Percentiles rank a stretch among this genome's conserved stretches.
Evolutionary conservation across 306 rosid genomes (phyloP).

Genomic region (Dryas drummondii): DNA sequence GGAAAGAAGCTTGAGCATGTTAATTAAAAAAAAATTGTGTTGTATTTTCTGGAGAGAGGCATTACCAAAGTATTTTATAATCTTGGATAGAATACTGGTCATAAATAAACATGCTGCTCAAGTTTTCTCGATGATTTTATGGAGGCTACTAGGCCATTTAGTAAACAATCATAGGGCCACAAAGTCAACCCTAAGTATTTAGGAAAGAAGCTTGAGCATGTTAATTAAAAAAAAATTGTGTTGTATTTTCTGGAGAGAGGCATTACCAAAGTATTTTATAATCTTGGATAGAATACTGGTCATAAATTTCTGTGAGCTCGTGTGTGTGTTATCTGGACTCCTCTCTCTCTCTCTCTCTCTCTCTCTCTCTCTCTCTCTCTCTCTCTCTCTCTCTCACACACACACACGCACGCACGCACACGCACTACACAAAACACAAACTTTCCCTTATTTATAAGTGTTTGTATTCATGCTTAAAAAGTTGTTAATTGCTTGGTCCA

Average conservation of each 20-base stretch:
- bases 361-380: too few relatives aligned
- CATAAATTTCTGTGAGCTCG: neutral
- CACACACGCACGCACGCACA: neutral
- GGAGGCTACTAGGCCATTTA: neutral
- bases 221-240: neutral
- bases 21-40: neutral
- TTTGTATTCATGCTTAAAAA: neutral
- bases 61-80: neutral
- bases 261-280: neutral
- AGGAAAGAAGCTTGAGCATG: neutral
- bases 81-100: neutral
- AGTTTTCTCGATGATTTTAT: neutral
- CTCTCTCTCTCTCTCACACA: neutral
- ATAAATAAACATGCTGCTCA: neutral
- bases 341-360: neutral
- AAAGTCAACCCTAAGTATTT: neutral
- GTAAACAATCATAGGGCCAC: neutral
- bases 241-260: neutral
- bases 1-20: neutral
- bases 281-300: neutral
- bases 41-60: neutral
- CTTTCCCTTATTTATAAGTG: conserved; percentile 6
- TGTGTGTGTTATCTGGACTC: neutral
- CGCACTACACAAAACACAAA: neutral
- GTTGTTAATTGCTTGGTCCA: neutral